Evolutionary conservation across 73 alveolate genomes (phyloP).

Genomic region (Blepharisma japonicum): DNA sequence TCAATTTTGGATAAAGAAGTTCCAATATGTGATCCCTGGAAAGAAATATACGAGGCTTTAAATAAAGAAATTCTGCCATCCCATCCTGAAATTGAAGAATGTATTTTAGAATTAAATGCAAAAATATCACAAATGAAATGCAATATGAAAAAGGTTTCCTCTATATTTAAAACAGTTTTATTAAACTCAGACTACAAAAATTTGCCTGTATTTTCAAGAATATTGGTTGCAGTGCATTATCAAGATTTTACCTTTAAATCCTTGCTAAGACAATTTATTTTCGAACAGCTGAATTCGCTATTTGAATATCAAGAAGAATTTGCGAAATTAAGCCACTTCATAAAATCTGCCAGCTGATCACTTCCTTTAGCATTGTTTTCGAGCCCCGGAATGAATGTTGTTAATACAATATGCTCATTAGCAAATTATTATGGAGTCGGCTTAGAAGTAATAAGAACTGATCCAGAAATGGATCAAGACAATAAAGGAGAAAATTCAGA

Average conservation of each 20-base stretch:
- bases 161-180: neutral
- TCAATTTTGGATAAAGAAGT: neutral
- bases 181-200: neutral
- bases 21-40: neutral
- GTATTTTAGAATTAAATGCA: neutral
- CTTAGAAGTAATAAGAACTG: constrained; percentile 59
- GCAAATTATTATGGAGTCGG: constrained; percentile 67
- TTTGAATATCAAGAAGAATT: constrained; percentile 52
- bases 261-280: constrained; percentile 40
- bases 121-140: neutral
- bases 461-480: constrained; percentile 48
- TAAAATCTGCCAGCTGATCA: constrained; percentile 53
- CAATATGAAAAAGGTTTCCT: neutral
- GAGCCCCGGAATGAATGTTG: constrained; percentile 41
- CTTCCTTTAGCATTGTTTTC: constrained; percentile 49
- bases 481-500: constrained; percentile 42
- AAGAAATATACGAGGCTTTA: neutral
- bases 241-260: constrained; percentile 1
- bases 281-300: constrained; percentile 41
- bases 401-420: constrained; percentile 56
- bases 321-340: constrained; percentile 43
- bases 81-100: constrained; percentile 4
- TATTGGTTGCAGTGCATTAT: constrained; percentile 6
- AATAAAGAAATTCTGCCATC: neutral
- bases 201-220: neutral